Evolutionary conservation across 2,329 filamentous ascomycete species (phyloP).

Genomic region (Emericellopsis atlantica): DNA sequence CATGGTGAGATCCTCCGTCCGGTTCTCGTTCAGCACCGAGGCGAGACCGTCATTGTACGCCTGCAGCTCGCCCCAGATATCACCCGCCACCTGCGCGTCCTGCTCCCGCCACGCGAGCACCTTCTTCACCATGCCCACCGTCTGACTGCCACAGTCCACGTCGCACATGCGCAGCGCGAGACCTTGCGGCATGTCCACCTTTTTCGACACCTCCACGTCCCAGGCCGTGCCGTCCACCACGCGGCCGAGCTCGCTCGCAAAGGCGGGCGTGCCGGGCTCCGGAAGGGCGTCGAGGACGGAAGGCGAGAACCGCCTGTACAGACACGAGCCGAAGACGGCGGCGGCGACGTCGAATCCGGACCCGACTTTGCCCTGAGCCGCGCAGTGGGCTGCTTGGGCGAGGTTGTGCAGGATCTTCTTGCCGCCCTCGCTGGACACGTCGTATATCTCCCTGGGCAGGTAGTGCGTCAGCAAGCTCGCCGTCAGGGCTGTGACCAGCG

Average conservation of each 20-base stretch:
- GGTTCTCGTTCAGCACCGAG: constrained; percentile 41
- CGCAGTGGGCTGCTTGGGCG: constrained; percentile 85
- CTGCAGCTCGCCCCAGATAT: constrained; percentile 68
- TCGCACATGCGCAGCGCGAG: constrained; percentile 85
- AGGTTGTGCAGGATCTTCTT: constrained; percentile 72
- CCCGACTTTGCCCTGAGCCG: constrained; percentile 92
- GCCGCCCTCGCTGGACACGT: constrained; percentile 40
- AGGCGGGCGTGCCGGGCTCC: constrained; percentile 52
- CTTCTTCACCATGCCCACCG: constrained; percentile 89
- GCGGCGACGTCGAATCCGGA: constrained; percentile 92
- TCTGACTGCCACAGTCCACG: constrained; percentile 87
- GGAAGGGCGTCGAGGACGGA: constrained; percentile 55
- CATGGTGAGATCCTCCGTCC: constrained; percentile 25
- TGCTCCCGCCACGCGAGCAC: constrained; percentile 70
- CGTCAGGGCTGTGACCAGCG: constrained; percentile 79
- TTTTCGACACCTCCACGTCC: constrained; percentile 68
- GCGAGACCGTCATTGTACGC: constrained; percentile 60
- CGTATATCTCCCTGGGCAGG: constrained; percentile 43
- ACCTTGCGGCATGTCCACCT: constrained; percentile 59
- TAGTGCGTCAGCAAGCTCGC: constrained; percentile 68
- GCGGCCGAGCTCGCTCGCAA: constrained; percentile 49
- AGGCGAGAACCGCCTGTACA: constrained; percentile 88
- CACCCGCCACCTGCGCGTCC: constrained; percentile 49
- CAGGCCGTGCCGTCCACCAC: constrained; percentile 59
- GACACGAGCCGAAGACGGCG: constrained; percentile 82